These are phyloP conservation scores for Athelia sp. DNA, from an alignment of 1,284 basidiomycete species.

Conservation along the genomic window DNA sequence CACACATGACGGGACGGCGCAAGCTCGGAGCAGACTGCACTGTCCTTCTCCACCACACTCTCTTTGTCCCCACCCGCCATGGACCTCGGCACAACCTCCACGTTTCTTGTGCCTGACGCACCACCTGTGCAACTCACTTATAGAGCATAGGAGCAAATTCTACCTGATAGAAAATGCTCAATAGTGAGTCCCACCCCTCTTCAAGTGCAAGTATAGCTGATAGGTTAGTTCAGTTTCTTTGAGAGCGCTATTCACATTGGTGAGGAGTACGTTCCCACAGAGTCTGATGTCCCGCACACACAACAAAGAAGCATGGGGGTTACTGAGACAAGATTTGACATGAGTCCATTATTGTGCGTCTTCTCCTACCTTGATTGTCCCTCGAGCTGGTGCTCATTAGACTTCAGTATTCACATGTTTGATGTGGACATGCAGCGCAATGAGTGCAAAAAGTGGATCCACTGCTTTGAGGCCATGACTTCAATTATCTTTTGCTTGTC, in stretches of 20 bases:
- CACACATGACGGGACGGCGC: constrained; percentile 20
- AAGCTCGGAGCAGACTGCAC: no score
- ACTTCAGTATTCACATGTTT: constrained; percentile 84
- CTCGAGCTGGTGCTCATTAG: neutral
- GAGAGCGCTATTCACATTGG: constrained; percentile 81
- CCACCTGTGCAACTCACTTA: constrained; percentile 36
- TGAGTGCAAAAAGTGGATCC: constrained; percentile 94
- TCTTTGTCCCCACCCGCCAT: no score
- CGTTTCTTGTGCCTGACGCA: no score
- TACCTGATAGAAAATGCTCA: constrained; percentile 95
- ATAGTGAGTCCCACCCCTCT: constrained; percentile 58
- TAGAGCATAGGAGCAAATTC: constrained; percentile 87
- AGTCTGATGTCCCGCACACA: constrained; percentile 86
- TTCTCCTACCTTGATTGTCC: constrained; percentile 1
- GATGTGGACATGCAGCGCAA: constrained; percentile 92
- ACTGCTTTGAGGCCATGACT: constrained; percentile 92
- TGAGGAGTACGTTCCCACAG: constrained; percentile 79
- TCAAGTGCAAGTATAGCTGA: neutral
- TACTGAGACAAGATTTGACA: constrained; percentile 80
- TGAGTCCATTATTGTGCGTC: constrained; percentile 64
- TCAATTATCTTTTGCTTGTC: constrained; percentile 96
- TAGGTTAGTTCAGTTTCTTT: constrained; percentile 72
- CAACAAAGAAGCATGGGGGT: constrained; percentile 92
- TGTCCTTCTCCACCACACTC: no score
- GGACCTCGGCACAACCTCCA: no score